Conservation (phyloP, 139 green algal genomes). For the Edaphochlamys debaryana region DNA sequence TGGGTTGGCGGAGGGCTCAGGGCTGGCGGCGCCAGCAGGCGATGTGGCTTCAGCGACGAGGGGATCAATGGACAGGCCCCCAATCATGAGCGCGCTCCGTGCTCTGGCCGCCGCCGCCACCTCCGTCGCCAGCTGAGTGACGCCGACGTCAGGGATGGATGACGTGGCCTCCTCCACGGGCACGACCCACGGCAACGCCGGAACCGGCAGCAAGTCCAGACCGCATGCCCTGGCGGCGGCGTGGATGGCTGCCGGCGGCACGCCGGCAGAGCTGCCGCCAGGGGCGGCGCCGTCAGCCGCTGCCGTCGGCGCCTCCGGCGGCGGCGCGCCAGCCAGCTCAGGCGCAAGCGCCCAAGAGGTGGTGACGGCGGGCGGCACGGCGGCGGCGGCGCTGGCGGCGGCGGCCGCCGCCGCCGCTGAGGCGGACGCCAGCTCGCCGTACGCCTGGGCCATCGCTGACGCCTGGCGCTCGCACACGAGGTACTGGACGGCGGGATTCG, state of each 20-base stretch:
- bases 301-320: not conserved
- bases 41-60: too few relatives aligned
- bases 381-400: not conserved
- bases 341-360: not conserved
- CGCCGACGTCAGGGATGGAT: not conserved
- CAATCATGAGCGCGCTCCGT: too few relatives aligned
- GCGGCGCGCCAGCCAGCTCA: not conserved
- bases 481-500: slow-evolving; percentile 20
- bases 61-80: too few relatives aligned
- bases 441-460: slow-evolving; percentile 3
- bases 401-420: not conserved
- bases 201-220: slow-evolving; percentile 18
- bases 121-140: not conserved
- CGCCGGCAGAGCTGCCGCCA: not conserved
- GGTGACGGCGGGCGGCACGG: not conserved
- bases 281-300: not conserved
- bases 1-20: too few relatives aligned
- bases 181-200: slow-evolving; percentile 5
- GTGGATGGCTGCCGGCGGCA: not conserved
- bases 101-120: too few relatives aligned
- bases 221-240: not conserved
- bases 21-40: too few relatives aligned
- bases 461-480: slow-evolving; percentile 26
- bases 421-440: not conserved
- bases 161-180: not conserved